These are phyloP conservation scores for Cylindrodendrum hubeiense DNA, from an alignment of 2,329 filamentous ascomycete genomes.

Conservation along the genomic window DNA sequence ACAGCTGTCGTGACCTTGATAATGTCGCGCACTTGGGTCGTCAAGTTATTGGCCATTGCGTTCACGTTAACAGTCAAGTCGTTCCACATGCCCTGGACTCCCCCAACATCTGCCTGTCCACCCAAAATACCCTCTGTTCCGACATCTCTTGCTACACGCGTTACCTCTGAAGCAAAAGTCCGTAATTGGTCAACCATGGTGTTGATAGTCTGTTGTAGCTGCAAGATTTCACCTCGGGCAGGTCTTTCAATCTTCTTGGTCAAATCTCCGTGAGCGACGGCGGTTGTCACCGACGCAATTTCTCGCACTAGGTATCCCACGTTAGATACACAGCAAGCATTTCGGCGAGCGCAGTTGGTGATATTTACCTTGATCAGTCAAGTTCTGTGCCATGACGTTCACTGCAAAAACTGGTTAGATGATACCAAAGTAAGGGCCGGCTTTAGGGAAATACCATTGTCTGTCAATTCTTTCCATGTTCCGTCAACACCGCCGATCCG, in stretches of 20 bases:
- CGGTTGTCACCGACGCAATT: conserved; percentile 86
- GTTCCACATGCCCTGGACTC: conserved; percentile 90
- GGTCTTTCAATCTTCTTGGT: conserved; percentile 88
- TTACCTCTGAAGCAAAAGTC: conserved; percentile 87
- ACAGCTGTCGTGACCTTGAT: conserved; percentile 82
- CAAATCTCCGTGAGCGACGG: conserved; percentile 84
- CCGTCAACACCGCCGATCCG: conserved; percentile 94
- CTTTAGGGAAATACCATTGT: conserved; percentile 71
- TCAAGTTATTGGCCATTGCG: conserved; percentile 89
- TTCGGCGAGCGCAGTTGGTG: too few species aligned
- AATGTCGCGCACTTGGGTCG: conserved; percentile 93
- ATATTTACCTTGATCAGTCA: conserved; percentile 76
- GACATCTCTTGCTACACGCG: conserved; percentile 84
- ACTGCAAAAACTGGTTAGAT: conserved; percentile 59
- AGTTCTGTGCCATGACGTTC: conserved; percentile 86
- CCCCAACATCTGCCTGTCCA: conserved; percentile 85
- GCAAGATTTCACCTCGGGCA: conserved; percentile 84
- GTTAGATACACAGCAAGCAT: conserved; percentile 28
- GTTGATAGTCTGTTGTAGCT: conserved; percentile 88
- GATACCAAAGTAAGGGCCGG: neutral
- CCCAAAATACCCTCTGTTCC: conserved; percentile 87
- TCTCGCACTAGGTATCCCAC: conserved; percentile 71
- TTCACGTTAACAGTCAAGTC: conserved; percentile 89
- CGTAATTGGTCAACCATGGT: conserved; percentile 90
- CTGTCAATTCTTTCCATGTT: conserved; percentile 97